phyloP scores from a whole-genome alignment of 257 asterid genomes.

The Haberlea rhodopensis region DNA sequence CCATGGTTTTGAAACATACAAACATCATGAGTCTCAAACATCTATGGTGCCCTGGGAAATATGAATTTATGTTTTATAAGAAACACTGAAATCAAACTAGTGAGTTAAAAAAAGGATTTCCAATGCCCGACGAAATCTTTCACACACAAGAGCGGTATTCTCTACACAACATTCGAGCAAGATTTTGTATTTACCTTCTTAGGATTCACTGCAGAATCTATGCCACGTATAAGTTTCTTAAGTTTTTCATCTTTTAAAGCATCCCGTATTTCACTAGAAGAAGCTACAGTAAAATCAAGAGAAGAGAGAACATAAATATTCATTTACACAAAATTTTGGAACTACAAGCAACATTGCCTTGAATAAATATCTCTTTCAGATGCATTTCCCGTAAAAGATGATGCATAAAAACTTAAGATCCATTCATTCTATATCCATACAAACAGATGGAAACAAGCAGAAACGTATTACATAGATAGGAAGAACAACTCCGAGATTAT shows the following conservation, averaged over 20 bases:
- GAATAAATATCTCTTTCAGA: background rate
- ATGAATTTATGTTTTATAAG: background rate
- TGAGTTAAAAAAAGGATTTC: background rate
- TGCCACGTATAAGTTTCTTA: slow-evolving; percentile 44
- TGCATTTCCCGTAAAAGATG: background rate
- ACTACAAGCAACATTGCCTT: background rate
- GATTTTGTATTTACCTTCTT: slow-evolving; percentile 43
- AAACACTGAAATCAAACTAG: background rate
- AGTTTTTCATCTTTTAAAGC: slow-evolving; percentile 52
- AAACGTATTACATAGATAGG: background rate
- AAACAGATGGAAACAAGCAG: slow-evolving; percentile 5
- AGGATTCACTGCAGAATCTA: slow-evolving; percentile 56
- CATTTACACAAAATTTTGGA: background rate
- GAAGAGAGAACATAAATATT: background rate
- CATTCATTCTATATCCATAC: background rate
- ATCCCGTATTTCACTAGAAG: slow-evolving; percentile 59
- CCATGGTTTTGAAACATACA: background rate
- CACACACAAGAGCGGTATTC: background rate
- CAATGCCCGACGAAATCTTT: background rate
- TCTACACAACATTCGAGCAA: background rate
- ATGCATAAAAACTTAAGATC: background rate
- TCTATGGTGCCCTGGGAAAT: background rate
- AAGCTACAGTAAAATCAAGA: slow-evolving; percentile 44
- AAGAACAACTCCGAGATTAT: background rate
- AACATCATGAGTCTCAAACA: background rate